Evolutionary conservation across 2,329 filamentous ascomycete species (phyloP).

Genomic region (Magnaporthiopsis rhizophila): DNA sequence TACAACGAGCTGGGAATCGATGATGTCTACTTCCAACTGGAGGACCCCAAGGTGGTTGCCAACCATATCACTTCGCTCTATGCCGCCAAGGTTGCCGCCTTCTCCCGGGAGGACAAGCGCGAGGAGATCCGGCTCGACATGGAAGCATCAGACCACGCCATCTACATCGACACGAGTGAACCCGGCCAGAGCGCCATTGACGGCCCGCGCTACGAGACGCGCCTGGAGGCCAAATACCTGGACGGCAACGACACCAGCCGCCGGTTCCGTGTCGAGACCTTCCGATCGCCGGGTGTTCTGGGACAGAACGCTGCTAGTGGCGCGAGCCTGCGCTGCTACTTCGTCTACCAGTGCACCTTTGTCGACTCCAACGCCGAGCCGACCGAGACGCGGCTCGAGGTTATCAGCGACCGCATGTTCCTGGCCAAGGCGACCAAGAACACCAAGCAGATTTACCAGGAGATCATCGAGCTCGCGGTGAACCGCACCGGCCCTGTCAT

Average conservation of each 20-base stretch:
- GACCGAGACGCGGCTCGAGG: constrained; percentile 79
- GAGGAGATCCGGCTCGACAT: constrained; percentile 94
- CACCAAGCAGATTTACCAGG: constrained; percentile 91
- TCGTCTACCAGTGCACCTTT: constrained; percentile 96
- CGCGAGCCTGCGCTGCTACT: constrained; percentile 90
- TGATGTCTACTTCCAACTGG: constrained; percentile 95
- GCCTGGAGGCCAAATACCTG: constrained; percentile 92
- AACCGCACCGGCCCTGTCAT: constrained; percentile 87
- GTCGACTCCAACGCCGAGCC: constrained; percentile 64
- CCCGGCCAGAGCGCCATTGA: constrained; percentile 69
- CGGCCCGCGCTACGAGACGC: constrained; percentile 87
- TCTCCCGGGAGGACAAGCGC: constrained; percentile 84
- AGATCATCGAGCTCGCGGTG: constrained; percentile 82
- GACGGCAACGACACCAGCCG: constrained; percentile 66
- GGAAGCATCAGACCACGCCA: constrained; percentile 88
- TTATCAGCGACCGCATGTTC: constrained; percentile 90
- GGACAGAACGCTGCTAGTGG: constrained; percentile 57
- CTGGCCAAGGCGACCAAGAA: constrained; percentile 92
- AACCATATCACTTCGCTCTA: constrained; percentile 95
- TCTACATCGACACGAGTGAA: constrained; percentile 96
- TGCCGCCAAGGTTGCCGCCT: constrained; percentile 91
- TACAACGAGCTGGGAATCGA: constrained; percentile 94
- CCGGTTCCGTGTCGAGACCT: constrained; percentile 91
- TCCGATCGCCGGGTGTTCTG: constrained; percentile 79
- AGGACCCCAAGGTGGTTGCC: constrained; percentile 77